phyloP scores from a whole-genome alignment of 202 grass and related monocot species.

The Zizania palustris region DNA sequence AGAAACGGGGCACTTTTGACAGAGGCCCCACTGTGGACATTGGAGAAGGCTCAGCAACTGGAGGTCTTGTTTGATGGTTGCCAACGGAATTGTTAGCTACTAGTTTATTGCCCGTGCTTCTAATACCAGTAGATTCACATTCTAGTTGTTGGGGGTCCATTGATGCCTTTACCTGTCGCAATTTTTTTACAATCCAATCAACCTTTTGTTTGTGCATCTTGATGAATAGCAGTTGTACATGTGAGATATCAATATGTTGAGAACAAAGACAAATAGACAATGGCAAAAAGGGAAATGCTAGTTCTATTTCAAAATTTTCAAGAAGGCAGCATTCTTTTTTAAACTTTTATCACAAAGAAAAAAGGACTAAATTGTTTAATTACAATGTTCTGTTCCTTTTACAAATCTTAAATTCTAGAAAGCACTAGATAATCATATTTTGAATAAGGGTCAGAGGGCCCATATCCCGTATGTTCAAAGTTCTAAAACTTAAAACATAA shows the following conservation, averaged over 20 bases:
- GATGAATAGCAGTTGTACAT: neutral
- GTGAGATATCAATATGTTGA: neutral
- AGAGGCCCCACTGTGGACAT: slow-evolving; percentile 32
- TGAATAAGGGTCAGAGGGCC: neutral
- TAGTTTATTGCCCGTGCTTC: slow-evolving; percentile 52
- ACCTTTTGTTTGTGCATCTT: slow-evolving; percentile 28
- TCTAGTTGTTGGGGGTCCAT: slow-evolving; percentile 58
- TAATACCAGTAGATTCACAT: slow-evolving; percentile 51
- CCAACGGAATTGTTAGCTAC: slow-evolving; percentile 44
- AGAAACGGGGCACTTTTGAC: slow-evolving; percentile 66
- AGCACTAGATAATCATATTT: neutral
- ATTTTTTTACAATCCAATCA: slow-evolving; percentile 33
- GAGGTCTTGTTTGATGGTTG: slow-evolving; percentile 59
- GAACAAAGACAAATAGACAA: neutral
- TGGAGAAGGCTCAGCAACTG: slow-evolving; percentile 57
- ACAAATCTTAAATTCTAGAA: neutral
- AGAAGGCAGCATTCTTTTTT: neutral
- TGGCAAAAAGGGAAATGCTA: neutral
- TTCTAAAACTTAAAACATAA: neutral
- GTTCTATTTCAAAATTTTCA: neutral
- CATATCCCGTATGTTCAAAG: neutral
- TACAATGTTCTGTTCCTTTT: neutral
- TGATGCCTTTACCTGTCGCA: slow-evolving; percentile 55
- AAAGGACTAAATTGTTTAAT: neutral
- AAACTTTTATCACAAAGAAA: neutral